phyloP scores from a whole-genome alignment of 495 filamentous ascomycete genomes.

The Neurospora sublineolata region DNA sequence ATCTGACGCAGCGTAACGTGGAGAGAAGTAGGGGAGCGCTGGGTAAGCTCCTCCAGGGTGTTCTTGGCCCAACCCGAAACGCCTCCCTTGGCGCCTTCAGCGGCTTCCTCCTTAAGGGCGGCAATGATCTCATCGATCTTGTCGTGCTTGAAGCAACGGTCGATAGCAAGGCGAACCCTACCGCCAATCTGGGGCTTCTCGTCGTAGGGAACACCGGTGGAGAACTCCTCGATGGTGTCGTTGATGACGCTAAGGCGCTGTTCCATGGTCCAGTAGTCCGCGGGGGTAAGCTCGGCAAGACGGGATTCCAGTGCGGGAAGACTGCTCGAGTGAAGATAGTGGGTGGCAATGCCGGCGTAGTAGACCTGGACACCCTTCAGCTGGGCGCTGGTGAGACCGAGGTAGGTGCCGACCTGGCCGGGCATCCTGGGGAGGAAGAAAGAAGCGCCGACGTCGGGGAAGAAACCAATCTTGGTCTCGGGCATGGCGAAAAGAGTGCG shows the following conservation, averaged over 20 bases:
- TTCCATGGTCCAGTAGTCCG: conserved; percentile 50
- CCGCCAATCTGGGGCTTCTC: conserved; percentile 54
- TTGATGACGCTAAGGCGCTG: conserved; percentile 62
- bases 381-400: conserved; percentile 75
- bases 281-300: conserved; percentile 79
- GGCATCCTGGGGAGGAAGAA: conserved; percentile 90
- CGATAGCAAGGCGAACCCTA: conserved; percentile 60
- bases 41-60: conserved; percentile 56
- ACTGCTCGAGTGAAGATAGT: conserved; percentile 84
- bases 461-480: conserved; percentile 95
- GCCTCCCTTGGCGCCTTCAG: conserved; percentile 41
- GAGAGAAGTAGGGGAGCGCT: conserved; percentile 72
- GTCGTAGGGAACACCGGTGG: conserved; percentile 64
- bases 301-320: conserved; percentile 70
- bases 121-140: conserved; percentile 57
- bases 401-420: conserved; percentile 74
- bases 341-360: conserved; percentile 78
- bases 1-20: conserved; percentile 73
- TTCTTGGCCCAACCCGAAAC: conserved; percentile 59
- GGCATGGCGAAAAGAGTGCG: conserved; percentile 95
- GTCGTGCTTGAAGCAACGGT: conserved; percentile 64
- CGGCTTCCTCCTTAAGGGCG: conserved; percentile 44
- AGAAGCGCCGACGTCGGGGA: conserved; percentile 90
- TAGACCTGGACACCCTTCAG: conserved; percentile 73
- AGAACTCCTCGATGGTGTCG: conserved; percentile 82